Evolutionary conservation across 495 filamentous ascomycete genomes (phyloP).

Genomic region (Aspergillus sclerotioniger): DNA sequence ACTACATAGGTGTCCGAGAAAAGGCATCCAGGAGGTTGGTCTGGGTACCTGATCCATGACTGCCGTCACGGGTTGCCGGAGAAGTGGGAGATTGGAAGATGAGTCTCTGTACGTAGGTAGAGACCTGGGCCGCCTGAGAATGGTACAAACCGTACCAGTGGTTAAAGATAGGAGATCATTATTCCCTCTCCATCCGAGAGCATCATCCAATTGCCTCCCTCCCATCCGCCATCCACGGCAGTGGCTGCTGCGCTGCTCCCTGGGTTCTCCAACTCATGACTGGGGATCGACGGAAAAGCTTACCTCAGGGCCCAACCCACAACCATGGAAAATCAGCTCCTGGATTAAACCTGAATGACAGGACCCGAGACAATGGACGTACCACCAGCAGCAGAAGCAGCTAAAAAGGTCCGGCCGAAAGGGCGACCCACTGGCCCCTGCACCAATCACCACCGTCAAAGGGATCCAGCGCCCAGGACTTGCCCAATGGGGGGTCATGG

Average conservation of each 20-base stretch:
- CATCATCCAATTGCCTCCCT: not conserved
- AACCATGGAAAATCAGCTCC: constrained; percentile 10
- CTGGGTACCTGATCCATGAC: too few species aligned
- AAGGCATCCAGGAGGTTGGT: too few species aligned
- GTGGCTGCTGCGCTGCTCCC: not conserved
- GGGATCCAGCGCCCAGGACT: not conserved
- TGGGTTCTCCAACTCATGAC: not conserved
- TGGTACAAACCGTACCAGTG: not conserved
- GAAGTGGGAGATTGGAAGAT: too few species aligned
- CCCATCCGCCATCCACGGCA: not conserved
- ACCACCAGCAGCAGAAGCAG: constrained; percentile 17
- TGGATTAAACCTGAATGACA: constrained; percentile 22
- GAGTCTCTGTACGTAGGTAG: too few species aligned
- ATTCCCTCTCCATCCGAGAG: not conserved
- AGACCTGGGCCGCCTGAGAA: too few species aligned
- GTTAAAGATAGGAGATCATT: not conserved
- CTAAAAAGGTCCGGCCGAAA: constrained; percentile 17
- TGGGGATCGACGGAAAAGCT: constrained; percentile 20
- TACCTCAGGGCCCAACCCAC: constrained; percentile 14
- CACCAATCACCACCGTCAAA: constrained; percentile 7
- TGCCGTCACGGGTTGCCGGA: too few species aligned
- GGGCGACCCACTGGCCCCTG: constrained; percentile 4
- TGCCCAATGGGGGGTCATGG: not conserved
- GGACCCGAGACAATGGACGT: constrained; percentile 30
- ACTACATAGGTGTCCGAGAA: too few species aligned